phyloP scores from a whole-genome alignment of 2,329 filamentous ascomycete species.

The Nannizzia gypsea region DNA sequence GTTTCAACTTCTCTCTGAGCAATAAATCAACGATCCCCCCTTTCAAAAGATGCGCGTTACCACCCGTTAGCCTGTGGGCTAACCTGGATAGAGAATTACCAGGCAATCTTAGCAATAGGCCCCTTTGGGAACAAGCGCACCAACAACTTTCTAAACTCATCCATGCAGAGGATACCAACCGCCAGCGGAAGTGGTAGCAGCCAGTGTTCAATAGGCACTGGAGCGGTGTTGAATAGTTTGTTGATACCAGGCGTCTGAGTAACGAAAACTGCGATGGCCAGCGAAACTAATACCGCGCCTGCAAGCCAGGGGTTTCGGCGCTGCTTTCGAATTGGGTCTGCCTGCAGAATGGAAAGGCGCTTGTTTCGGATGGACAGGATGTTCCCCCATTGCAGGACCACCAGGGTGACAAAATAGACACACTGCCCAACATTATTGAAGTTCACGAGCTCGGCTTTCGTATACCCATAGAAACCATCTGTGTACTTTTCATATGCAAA shows the following conservation, averaged over 20 bases:
- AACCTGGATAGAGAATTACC: conserved; percentile 35
- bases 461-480: conserved; percentile 41
- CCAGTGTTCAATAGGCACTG: conserved; percentile 60
- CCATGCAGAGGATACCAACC: conserved; percentile 49
- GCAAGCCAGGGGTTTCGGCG: conserved; percentile 60
- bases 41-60: background rate
- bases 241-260: conserved; percentile 56
- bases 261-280: conserved; percentile 45
- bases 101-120: conserved; percentile 49
- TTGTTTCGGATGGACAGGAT: conserved; percentile 57
- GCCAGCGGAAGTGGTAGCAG: conserved; percentile 67
- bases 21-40: background rate
- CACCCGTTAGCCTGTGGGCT: too few species aligned
- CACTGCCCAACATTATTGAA: conserved; percentile 55
- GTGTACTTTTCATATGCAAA: conserved; percentile 51
- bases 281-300: conserved; percentile 56
- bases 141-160: conserved; percentile 54
- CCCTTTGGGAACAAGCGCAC: conserved; percentile 50
- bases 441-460: conserved; percentile 41
- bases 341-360: conserved; percentile 56
- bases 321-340: conserved; percentile 51
- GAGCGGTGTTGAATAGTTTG: conserved; percentile 47
- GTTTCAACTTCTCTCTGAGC: background rate
- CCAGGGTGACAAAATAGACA: conserved; percentile 72
- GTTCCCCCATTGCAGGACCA: conserved; percentile 65